A percentile compares a stretch with the other conserved stretches of the same genome.
phyloP scores from a whole-genome alignment of 2,329 filamentous ascomycete species.

The Metarhizium robertsii region DNA sequence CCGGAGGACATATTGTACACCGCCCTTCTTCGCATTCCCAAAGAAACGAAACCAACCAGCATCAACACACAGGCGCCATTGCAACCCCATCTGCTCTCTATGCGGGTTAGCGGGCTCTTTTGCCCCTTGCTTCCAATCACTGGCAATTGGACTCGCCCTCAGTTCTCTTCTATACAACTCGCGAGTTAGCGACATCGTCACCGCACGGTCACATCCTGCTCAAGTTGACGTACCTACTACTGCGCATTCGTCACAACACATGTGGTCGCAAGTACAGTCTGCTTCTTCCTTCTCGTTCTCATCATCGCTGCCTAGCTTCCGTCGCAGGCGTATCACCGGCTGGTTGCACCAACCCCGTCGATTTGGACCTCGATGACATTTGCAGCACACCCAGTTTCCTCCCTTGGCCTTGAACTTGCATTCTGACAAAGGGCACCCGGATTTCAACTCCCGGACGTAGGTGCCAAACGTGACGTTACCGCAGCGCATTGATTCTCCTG shows the following conservation, averaged over 20 bases:
- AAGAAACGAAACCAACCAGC: too few relatives aligned
- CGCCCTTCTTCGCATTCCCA: too few relatives aligned
- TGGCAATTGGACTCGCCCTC: too few relatives aligned
- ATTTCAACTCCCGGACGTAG: constrained; percentile 29
- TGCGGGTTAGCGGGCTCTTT: too few relatives aligned
- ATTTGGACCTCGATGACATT: constrained; percentile 42
- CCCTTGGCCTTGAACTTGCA: constrained; percentile 41
- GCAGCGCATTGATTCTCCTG: constrained; percentile 41
- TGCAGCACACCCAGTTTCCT: constrained; percentile 45
- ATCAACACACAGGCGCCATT: too few relatives aligned
- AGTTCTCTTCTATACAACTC: too few relatives aligned
- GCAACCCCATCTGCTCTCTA: too few relatives aligned
- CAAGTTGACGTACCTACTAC: constrained; percentile 14
- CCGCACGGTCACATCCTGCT: too few relatives aligned
- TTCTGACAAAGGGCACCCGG: constrained; percentile 38
- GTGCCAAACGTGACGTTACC: constrained; percentile 36
- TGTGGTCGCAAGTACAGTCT: constrained; percentile 39
- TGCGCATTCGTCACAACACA: constrained; percentile 40
- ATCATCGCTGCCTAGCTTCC: constrained; percentile 16
- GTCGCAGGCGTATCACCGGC: constrained; percentile 19
- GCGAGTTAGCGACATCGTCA: too few relatives aligned
- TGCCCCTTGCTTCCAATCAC: too few relatives aligned
- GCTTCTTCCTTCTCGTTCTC: constrained; percentile 25
- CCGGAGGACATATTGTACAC: too few relatives aligned
- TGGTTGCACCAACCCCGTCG: constrained; percentile 43